Conservation (phyloP, 805 yeast genomes). For the Yamadazyma laniorum region DNA sequence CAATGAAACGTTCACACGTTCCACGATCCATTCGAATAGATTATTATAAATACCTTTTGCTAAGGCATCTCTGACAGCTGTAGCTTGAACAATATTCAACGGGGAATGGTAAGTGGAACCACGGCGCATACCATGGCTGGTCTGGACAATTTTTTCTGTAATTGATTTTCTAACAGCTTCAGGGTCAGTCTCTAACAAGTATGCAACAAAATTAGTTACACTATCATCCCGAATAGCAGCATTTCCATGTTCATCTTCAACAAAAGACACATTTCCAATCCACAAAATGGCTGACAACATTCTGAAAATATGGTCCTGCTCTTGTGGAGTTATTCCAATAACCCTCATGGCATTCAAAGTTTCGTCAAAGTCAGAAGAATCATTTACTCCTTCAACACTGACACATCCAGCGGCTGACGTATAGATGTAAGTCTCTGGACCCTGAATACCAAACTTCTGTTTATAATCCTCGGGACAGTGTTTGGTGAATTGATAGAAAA, state of each 20-base stretch:
- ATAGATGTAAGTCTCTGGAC: constrained; percentile 88
- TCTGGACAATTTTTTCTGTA: constrained; percentile 81
- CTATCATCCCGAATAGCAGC: constrained; percentile 79
- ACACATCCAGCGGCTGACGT: constrained; percentile 87
- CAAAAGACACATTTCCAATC: constrained; percentile 90
- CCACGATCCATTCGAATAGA: constrained; percentile 95
- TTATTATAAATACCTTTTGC: constrained; percentile 94
- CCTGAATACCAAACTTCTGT: constrained; percentile 83
- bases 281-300: constrained; percentile 82
- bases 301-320: constrained; percentile 88
- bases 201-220: constrained; percentile 94
- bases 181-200: constrained; percentile 77
- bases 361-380: constrained; percentile 70
- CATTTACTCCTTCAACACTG: constrained; percentile 83
- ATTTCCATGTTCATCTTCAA: constrained; percentile 84
- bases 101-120: constrained; percentile 96
- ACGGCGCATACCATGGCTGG: constrained; percentile 82
- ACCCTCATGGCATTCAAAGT: constrained; percentile 84
- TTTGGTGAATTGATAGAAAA: constrained; percentile 93
- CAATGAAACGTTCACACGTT: constrained; percentile 79
- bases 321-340: constrained; percentile 77
- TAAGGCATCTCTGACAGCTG: constrained; percentile 90
- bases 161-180: constrained; percentile 64
- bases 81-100: constrained; percentile 85
- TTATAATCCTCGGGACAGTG: constrained; percentile 84